Evolutionary conservation across 2,329 filamentous ascomycete genomes (phyloP).

Genomic region (Diplodia scrobiculata): DNA sequence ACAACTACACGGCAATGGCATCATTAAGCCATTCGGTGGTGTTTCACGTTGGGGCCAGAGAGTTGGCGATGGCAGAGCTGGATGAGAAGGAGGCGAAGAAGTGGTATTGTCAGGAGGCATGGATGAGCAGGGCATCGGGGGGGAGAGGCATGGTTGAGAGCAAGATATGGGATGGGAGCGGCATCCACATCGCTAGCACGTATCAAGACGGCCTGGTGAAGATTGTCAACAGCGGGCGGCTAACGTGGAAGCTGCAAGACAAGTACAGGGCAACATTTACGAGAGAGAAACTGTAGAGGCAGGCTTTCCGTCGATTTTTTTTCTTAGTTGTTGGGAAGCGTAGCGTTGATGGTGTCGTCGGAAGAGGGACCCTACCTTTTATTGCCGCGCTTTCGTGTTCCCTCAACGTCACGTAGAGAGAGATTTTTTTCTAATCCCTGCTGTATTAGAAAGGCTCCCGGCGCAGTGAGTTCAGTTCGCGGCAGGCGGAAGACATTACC

Average conservation of each 20-base stretch:
- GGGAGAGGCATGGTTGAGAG: conserved; percentile 38
- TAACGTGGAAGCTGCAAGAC: not conserved
- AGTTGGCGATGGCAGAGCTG: conserved; percentile 36
- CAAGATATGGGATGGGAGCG: conserved; percentile 39
- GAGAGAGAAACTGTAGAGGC: conserved; percentile 14
- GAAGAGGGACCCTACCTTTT: not conserved
- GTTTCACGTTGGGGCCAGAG: conserved; percentile 40
- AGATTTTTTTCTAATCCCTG: not conserved
- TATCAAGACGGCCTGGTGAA: conserved; percentile 41
- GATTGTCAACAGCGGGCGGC: conserved; percentile 31
- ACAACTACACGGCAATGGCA: conserved; percentile 39
- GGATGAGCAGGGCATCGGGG: conserved; percentile 35
- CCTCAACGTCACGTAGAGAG: not conserved
- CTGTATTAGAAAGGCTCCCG: not conserved
- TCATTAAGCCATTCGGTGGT: conserved; percentile 41
- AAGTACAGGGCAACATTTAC: not conserved
- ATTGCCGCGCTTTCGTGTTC: not conserved
- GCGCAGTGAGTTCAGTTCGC: not conserved
- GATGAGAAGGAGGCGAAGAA: conserved; percentile 36
- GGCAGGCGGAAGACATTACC: not conserved
- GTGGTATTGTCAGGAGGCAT: conserved; percentile 42
- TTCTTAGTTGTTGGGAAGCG: not conserved
- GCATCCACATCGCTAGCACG: conserved; percentile 40
- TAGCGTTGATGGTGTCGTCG: not conserved
- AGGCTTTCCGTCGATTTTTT: not conserved